Base-by-base conservation (phyloP, 345 rosid species). In the Salix arbutifolia region DNA sequence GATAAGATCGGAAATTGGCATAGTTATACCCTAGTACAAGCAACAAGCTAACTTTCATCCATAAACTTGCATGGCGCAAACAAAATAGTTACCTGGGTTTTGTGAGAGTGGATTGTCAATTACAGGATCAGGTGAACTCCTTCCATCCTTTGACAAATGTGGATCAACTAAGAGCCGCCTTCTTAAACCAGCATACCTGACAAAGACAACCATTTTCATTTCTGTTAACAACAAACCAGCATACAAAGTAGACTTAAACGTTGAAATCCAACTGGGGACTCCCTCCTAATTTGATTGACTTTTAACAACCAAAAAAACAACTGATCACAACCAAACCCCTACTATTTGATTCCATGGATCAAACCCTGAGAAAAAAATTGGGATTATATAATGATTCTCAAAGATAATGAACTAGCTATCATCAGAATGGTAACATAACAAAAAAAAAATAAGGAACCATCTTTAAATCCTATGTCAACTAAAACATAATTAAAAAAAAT, bases 41-140 rank as follows among this genome's bases (percentile, higher is more conserved):
- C 65, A 74, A 30, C 60, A 74, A 58, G 28, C 28, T 44, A 2
- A 11, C 53, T 37, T 68, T 4, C 31, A 68, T 28, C n/a, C 44
- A n/a, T 67, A 4, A 68, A 10, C 46, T 42, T 25, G 9, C 65
- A 61, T 19, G 25, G 10, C 9, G 23, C 21, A 60, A 40, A 64
- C 50, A 81, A 69, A 40, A 76, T 73, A 76, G 46, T 72, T 80
- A 95, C 99, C 99, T 76, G 99, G 99, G 83, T 93, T 95, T 87
- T 90, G 99, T 8, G 99, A 95, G 31, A 95, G 84, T 31, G 99
- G 99, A 79, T 95, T 95, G 81, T 95, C 99, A 38, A 95, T 80
- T 25, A 86, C 87, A 77, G 87, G 96, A 86, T 91, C 80, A 77
- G 91, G 91, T 3, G 93, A 85, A 76, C 76, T 87, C 71, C 84